Evolutionary conservation across 2,329 filamentous ascomycete genomes (phyloP).

Genomic region (Venturia pyrina): DNA sequence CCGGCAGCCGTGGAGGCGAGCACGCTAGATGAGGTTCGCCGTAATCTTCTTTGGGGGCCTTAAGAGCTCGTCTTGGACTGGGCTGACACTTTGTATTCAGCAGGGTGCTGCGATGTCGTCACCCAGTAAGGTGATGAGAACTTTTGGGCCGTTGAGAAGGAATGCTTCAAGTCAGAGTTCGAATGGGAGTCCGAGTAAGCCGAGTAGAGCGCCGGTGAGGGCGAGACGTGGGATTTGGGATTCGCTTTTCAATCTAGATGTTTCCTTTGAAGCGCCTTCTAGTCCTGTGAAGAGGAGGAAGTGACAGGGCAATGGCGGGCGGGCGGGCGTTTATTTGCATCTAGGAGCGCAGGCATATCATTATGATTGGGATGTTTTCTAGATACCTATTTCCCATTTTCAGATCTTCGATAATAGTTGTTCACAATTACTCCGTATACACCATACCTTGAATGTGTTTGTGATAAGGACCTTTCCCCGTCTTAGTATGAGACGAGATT

Average conservation of each 20-base stretch:
- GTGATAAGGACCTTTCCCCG: too few species aligned
- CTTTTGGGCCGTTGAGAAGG: background rate
- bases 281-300: background rate
- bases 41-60: constrained; percentile 13
- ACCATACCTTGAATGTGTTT: too few species aligned
- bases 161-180: background rate
- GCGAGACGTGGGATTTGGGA: constrained; percentile 12
- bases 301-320: background rate
- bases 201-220: background rate
- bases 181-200: background rate
- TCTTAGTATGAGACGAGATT: too few species aligned
- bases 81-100: background rate
- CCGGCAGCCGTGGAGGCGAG: background rate
- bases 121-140: background rate
- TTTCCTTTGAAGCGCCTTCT: constrained; percentile 8
- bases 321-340: too few species aligned
- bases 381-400: too few species aligned
- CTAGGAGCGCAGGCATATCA: too few species aligned
- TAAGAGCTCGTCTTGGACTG: constrained; percentile 2
- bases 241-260: constrained; percentile 13
- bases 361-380: too few species aligned
- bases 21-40: constrained; percentile 13
- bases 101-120: background rate
- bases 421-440: too few species aligned
- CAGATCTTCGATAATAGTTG: too few species aligned